Evolutionary conservation across 345 rosid species (phyloP), one percentile per base, ranked within the genome.

Genomic region (Acer negundo): DNA sequence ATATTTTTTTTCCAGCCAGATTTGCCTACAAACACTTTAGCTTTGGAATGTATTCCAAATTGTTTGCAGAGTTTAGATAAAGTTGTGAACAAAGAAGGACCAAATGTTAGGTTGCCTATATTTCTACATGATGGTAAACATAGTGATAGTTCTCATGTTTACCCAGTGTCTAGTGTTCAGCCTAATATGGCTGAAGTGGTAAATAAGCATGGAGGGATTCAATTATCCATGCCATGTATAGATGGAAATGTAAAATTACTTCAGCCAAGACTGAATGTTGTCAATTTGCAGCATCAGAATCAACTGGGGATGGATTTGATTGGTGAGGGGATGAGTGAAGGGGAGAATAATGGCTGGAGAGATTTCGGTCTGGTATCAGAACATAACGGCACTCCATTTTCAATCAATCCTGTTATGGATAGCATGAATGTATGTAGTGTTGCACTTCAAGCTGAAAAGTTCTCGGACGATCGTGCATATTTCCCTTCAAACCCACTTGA

Each of bases 381-480:
- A 69, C 80, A 78, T 55, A 70, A 24, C 80, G 65, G 70, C 40
- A 51, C 79, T 23, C 79, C 67, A 70, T 82, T 81, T 81, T 74
- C 82, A 61, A 79, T 78, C 83, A 80, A 75, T 80, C 79, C 80
- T 44, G 64, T 81, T 67, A 65, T 78, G 75, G 81, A 77, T 69
- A 75, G 67, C 75, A 24, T 81, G 58, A 80, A 79, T 81, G 73
- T 84, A 69, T 80, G 73, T 72, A 78, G 82, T 80, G 75, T 77
- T 77, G 76, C 84, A 81, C 75, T 73, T 82, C 90, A 85, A 73
- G 78, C 76, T 86, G 93, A 86, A 75, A 83, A 82, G 69, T 70
- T 84, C 59, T 73, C 74, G 69, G 77, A 70, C 62, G 81, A 77
- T 81, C 74, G 28, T 63, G 49, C 82, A 67, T 75, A 31, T 68